Evolutionary conservation across 331 rosid genomes (phyloP).

Genomic region (Erythrophleum ivorense): DNA sequence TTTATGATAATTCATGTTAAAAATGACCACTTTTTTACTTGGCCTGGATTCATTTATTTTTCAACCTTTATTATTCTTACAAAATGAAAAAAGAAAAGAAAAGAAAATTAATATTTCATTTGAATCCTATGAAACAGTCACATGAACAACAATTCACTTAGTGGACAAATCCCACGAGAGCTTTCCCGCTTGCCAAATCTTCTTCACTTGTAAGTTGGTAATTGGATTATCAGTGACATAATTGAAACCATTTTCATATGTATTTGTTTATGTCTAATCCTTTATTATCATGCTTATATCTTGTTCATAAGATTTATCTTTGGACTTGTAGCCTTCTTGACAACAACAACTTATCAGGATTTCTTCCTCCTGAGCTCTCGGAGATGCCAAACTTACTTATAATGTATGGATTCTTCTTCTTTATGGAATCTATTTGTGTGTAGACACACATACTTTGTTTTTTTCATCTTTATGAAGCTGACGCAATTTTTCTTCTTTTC

Average conservation of each 20-base stretch:
- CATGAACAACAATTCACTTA: slow-evolving; percentile 97
- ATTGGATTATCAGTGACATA: background rate
- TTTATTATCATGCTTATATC: slow-evolving; percentile 15
- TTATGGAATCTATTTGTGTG: slow-evolving; percentile 9
- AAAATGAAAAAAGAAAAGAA: slow-evolving; percentile 18
- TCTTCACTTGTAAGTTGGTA: slow-evolving; percentile 72
- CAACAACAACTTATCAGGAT: slow-evolving; percentile 77
- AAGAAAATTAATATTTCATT: slow-evolving; percentile 33
- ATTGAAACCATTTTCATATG: slow-evolving; percentile 20
- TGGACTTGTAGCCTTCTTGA: slow-evolving; percentile 78
- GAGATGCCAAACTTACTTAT: slow-evolving; percentile 53
- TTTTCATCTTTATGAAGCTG: slow-evolving; percentile 2
- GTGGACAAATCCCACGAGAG: slow-evolving; percentile 80
- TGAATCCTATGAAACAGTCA: slow-evolving; percentile 64
- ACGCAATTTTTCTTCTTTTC: slow-evolving; percentile 18
- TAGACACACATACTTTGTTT: too few species aligned
- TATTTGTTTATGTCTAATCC: slow-evolving; percentile 4
- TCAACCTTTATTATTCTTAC: slow-evolving; percentile 6
- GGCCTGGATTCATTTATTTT: slow-evolving; percentile 17
- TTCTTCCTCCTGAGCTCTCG: slow-evolving; percentile 70
- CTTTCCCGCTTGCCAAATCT: slow-evolving; percentile 66
- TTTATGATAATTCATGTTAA: slow-evolving; percentile 21
- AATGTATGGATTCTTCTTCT: slow-evolving; percentile 58
- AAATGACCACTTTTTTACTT: slow-evolving; percentile 2
- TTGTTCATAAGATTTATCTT: slow-evolving; percentile 35